phyloP scores from a whole-genome alignment of 176 grass and related monocot genomes.

The Carex pumila region DNA sequence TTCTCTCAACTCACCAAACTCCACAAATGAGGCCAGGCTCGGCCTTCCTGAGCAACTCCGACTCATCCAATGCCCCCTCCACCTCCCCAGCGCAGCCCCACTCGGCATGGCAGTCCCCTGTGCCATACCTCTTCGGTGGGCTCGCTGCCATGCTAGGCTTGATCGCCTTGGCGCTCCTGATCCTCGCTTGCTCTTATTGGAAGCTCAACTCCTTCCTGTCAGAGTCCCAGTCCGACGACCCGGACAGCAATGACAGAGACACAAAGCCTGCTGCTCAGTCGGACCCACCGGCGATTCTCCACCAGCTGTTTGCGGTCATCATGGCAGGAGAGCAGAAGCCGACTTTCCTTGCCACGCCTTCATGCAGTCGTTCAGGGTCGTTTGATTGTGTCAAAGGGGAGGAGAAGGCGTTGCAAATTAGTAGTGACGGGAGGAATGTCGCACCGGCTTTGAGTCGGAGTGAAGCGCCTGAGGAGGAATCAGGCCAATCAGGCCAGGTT shows the following conservation, averaged over 20 bases:
- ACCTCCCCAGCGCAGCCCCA: not conserved
- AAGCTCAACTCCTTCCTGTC: slow-evolving; percentile 53
- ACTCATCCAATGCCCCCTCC: not conserved
- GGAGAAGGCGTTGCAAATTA: slow-evolving; percentile 8
- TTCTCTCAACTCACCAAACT: not conserved
- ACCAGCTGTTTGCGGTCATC: slow-evolving; percentile 43
- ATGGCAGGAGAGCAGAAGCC: slow-evolving; percentile 60
- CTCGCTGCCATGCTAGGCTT: slow-evolving; percentile 59
- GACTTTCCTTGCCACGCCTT: slow-evolving; percentile 50
- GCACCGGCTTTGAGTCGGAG: not conserved
- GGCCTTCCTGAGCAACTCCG: not conserved
- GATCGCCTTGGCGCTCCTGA: slow-evolving; percentile 54
- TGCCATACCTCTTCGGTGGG: slow-evolving; percentile 65
- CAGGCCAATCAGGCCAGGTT: slow-evolving; percentile 4
- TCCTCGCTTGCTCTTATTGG: slow-evolving; percentile 88
- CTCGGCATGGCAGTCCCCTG: slow-evolving; percentile 55
- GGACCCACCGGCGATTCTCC: not conserved
- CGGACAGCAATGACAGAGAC: not conserved
- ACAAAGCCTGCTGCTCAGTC: slow-evolving; percentile 4
- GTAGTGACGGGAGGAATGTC: not conserved
- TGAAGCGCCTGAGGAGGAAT: not conserved
- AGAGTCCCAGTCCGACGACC: not conserved
- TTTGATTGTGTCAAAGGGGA: not conserved
- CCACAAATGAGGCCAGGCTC: not conserved
- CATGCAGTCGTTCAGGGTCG: not conserved